Base-by-base conservation (phyloP, 1,284 basidiomycete species). In the Erythrobasidium hasegawianum region DNA sequence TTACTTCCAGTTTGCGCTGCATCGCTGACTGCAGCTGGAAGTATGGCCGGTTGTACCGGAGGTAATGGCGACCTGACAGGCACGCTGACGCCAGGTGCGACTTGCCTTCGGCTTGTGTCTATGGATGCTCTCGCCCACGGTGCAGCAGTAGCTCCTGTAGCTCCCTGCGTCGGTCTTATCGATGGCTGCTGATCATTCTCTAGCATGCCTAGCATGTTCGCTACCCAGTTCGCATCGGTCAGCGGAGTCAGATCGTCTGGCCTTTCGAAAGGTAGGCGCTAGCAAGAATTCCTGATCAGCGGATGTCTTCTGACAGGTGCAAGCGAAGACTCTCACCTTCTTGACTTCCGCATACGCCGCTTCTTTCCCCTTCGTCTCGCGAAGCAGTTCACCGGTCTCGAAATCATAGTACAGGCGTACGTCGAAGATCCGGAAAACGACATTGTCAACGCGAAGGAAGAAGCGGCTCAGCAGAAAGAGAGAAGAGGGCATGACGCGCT, bases 401-500 rank as follows among this genome's bases (percentile, higher is more conserved):
- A 97, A 93, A 0, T 87, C 86, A 75, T 94, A 89, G 74, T 90
- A 99, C 69, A 97, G 80, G 43, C 96, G 83, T 0, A 93, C 94
- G 73, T 99, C 96, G 72, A 85, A 87, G 41, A 87, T 84, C 45
- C 96, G 83, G 79, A 98, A 98, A 45, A 97, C 83, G 47, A 99
- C 96, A 64, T 89, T 85, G 77, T 99, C 96, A 54, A 99, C 93
- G 20, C 96, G 85, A 3, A 99, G 81, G n/a, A 90, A 92, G 77
- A 97, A 91, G 7, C 96, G 84, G 1, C 87, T 83, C 9, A 99
- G 84, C 69, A 97, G 85, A 77, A 97, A 95, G 71, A 97, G 83
- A 57, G 88, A 95, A n/a, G 87, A 87, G 0, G 95, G 93, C 94
- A 98, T 98, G 53, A 98, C 93, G 64, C 96, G 87, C 92, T 96